Evolutionary conservation across 2,329 filamentous ascomycete genomes (phyloP), one percentile per base, ranked within the genome.

Genomic region (Apiospora marii): DNA sequence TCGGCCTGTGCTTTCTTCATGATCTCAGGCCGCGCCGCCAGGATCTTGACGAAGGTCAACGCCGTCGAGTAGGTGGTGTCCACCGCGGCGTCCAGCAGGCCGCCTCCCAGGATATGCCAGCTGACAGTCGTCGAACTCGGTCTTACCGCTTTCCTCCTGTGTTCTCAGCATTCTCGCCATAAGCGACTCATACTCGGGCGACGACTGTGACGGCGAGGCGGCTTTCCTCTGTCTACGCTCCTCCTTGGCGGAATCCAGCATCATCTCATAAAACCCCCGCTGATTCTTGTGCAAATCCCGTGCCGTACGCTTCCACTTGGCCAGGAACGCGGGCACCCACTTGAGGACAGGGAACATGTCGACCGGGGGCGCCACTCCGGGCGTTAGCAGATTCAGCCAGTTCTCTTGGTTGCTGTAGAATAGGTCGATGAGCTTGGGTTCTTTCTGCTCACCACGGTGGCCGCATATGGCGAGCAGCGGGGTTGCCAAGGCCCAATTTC

Each of bases 81-180:
- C 0, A 72, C 74, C 34, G 73, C 75, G 7, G 53, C 76, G 46
- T 77, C 76, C 67, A 77, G 19, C 1, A 76, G 69, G n/a, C 73
- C 72, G 4, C 74, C 74, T 8, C 74, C 74, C 75, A 6, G 75
- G 58, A 22, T 75, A 74, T 3, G 72, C 74, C 22, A 76, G 46
- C 46, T 75, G 72, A 22, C 71, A 14, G 19, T 75, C 70, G 46
- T 73, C 72, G 46, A 72, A 73, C 27, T 68, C 19, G 43, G 71
- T 48, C 68, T 75, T 74, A 48, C 64, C 67, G 19, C 27, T 51
- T 8, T 74, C 68, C 53, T 72, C 53, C 19, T 67, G 73, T 13
- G 69, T 61, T 8, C 69, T 46, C 6, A 74, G 69, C 30, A 74
- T 70, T 46, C 61, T 69, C n/a, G 53, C 68, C 71, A 74, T 64